These are phyloP conservation scores for Schizosaccharomyces pombe DNA, from an alignment of 805 yeast genomes.

Conservation along the genomic window DNA sequence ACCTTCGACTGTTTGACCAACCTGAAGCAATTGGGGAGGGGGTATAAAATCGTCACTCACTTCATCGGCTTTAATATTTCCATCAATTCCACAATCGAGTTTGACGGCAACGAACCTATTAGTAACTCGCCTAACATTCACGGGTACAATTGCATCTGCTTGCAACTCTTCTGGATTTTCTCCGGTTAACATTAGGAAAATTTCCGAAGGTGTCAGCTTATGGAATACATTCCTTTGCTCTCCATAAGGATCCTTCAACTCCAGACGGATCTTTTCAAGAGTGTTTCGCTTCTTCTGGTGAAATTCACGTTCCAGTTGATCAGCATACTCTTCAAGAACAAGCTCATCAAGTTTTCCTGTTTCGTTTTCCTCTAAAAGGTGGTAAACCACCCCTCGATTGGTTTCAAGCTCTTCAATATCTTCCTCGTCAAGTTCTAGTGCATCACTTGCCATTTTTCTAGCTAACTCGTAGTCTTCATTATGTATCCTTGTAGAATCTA, in stretches of 20 bases:
- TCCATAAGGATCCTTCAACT: constrained; percentile 65
- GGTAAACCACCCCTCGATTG: constrained; percentile 59
- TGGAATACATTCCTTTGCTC: constrained; percentile 63
- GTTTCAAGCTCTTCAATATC: constrained; percentile 59
- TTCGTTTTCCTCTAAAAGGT: constrained; percentile 37
- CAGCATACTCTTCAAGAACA: constrained; percentile 76
- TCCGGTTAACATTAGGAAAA: constrained; percentile 75
- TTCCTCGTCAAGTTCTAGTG: constrained; percentile 86
- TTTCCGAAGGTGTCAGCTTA: constrained; percentile 38
- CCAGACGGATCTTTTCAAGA: constrained; percentile 62
- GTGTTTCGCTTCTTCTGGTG: constrained; percentile 52
- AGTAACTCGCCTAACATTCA: constrained; percentile 39
- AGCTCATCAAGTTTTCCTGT: constrained; percentile 60
- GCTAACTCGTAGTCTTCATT: constrained; percentile 95
- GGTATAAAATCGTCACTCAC: constrained; percentile 12
- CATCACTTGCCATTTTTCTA: constrained; percentile 93
- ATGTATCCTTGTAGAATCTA: constrained; percentile 89
- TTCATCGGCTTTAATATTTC: constrained; percentile 21
- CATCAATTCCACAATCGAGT: constrained; percentile 42
- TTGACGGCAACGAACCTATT: constrained; percentile 21
- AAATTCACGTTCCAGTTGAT: constrained; percentile 46
- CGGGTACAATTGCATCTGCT: constrained; percentile 52
- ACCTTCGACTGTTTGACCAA: constrained; percentile 73
- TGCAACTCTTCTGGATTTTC: constrained; percentile 50
- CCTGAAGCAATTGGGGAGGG: constrained; percentile 17